Evolutionary conservation across 2,329 filamentous ascomycete species (phyloP).

Genomic region (Lasiodiplodia citricola): DNA sequence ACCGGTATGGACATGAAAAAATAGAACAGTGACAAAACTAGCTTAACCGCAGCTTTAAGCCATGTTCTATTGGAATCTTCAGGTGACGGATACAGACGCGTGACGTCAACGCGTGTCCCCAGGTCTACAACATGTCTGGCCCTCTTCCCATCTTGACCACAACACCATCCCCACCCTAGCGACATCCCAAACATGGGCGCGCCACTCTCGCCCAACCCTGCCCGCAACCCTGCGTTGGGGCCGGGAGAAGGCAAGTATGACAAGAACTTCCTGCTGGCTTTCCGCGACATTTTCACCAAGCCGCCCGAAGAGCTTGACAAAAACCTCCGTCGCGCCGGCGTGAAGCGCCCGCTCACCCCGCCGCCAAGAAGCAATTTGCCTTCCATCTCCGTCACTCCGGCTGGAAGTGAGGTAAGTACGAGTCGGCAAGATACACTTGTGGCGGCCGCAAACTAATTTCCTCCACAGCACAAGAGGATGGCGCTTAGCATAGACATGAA

Average conservation of each 20-base stretch:
- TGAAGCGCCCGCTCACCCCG: background rate
- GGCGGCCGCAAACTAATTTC: background rate
- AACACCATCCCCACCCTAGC: background rate
- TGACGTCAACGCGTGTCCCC: background rate
- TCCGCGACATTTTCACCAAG: background rate
- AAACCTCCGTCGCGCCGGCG: background rate
- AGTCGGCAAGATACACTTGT: too few species aligned
- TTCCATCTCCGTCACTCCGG: background rate
- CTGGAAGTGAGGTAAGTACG: background rate
- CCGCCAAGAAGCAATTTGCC: background rate
- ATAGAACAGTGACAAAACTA: background rate
- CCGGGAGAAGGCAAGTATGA: background rate
- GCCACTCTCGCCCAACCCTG: background rate
- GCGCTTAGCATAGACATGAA: background rate
- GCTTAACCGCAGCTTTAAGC: background rate
- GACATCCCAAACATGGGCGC: background rate
- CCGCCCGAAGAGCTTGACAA: background rate
- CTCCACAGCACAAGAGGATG: background rate
- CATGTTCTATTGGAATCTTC: too few species aligned
- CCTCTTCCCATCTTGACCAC: background rate
- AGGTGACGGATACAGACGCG: background rate
- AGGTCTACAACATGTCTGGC: background rate
- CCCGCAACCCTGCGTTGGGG: background rate
- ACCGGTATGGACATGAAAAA: background rate
- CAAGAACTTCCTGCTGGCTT: conserved; percentile 3